A percentile compares a stretch with the other conserved stretches of the same genome.
These are phyloP conservation scores for Yarrowia sp. DNA, from an alignment of 805 yeast species.

Conservation along the genomic window DNA sequence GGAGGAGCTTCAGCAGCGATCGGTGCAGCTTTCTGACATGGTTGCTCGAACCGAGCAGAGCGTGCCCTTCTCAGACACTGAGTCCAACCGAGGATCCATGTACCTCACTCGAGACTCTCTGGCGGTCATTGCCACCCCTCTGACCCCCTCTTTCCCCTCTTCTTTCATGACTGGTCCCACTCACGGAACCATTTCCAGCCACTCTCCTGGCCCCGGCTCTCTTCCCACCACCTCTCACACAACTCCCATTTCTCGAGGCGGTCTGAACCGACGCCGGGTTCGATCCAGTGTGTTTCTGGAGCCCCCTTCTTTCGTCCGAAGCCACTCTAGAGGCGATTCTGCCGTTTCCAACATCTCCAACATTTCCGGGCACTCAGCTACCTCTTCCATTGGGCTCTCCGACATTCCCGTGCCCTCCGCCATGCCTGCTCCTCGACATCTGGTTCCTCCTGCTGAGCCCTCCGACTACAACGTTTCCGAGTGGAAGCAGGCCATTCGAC, in stretches of 20 bases:
- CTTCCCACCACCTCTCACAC: slow-evolving; percentile 17
- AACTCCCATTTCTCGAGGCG: slow-evolving; percentile 12
- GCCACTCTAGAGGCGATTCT: neutral
- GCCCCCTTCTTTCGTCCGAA: neutral
- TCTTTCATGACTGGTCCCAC: slow-evolving; percentile 7
- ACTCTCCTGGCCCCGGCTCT: neutral
- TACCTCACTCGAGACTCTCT: neutral
- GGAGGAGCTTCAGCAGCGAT: slow-evolving; percentile 30
- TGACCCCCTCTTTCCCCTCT: slow-evolving; percentile 6
- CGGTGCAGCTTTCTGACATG: slow-evolving; percentile 29
- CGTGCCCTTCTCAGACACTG: neutral
- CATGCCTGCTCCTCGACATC: slow-evolving; percentile 10
- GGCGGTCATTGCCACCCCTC: slow-evolving; percentile 3
- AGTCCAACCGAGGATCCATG: neutral
- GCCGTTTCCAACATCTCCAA: neutral
- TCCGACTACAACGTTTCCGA: neutral
- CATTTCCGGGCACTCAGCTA: neutral
- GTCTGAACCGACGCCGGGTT: slow-evolving; percentile 4
- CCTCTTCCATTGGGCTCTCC: slow-evolving; percentile 6
- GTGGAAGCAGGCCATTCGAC: slow-evolving; percentile 17
- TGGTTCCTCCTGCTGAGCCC: slow-evolving; percentile 23
- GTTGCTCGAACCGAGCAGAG: slow-evolving; percentile 24
- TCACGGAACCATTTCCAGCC: neutral
- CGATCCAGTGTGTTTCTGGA: slow-evolving; percentile 5
- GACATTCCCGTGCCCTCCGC: slow-evolving; percentile 16